phyloP scores from a whole-genome alignment of 2,329 filamentous ascomycete genomes.

The Arthrobotrys entomopaga region DNA sequence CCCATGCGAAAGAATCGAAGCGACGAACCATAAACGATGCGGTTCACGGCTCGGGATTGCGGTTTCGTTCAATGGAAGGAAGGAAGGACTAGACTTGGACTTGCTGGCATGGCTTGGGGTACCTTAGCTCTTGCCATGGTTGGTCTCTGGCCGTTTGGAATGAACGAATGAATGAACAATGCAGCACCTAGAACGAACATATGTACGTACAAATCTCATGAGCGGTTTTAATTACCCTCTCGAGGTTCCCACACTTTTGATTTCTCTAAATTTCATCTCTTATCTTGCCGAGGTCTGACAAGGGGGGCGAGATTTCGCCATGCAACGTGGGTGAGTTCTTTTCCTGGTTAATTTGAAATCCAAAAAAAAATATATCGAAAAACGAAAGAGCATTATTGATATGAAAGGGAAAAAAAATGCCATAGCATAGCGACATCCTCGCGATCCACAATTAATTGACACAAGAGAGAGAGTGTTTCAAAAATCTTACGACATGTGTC shows the following conservation, averaged over 20 bases:
- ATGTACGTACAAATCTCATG: constrained; percentile 2
- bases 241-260: neutral
- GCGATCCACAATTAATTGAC: too few species aligned
- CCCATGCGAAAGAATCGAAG: constrained; percentile 27
- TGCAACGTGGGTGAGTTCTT: too few species aligned
- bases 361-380: neutral
- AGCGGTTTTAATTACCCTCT: constrained; percentile 15
- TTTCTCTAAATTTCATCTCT: constrained; percentile 1
- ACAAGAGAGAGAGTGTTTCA: constrained; percentile 1
- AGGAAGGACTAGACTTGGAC: too few species aligned
- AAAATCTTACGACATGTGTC: too few species aligned
- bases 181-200: constrained; percentile 1
- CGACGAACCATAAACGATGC: constrained; percentile 11
- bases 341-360: neutral
- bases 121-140: neutral
- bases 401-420: neutral
- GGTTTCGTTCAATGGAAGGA: constrained; percentile 4
- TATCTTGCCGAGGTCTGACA: constrained; percentile 1
- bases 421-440: too few species aligned
- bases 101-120: neutral
- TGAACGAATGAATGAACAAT: neutral
- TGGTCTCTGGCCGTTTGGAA: neutral
- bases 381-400: neutral
- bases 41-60: constrained; percentile 49
- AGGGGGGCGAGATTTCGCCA: constrained; percentile 5